A percentile compares a stretch with the other conserved stretches of the same genome.
phyloP scores from a whole-genome alignment of 495 filamentous ascomycete species.

The Trichoderma erinaceum region DNA sequence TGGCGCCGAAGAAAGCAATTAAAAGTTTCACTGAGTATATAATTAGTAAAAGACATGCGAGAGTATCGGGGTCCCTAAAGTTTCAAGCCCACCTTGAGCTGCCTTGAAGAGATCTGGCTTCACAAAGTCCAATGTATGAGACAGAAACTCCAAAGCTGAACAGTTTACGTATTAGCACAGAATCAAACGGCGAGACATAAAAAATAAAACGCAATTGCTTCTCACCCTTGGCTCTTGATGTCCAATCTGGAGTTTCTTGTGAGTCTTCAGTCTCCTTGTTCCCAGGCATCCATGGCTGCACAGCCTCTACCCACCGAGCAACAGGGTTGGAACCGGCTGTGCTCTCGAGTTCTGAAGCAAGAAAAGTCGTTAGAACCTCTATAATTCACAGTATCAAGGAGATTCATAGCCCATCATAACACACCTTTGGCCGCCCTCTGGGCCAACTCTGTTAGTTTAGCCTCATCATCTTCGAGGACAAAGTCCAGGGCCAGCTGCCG shows the following conservation, averaged over 20 bases:
- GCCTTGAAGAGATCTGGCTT: conserved; percentile 29
- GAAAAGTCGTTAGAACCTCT: not conserved
- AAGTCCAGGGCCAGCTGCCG: conserved; percentile 43
- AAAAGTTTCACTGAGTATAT: conserved; percentile 28
- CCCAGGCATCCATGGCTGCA: conserved; percentile 40
- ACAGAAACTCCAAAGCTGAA: conserved; percentile 42
- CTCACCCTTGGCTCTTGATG: conserved; percentile 15
- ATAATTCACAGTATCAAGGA: not conserved
- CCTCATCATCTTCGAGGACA: conserved; percentile 41
- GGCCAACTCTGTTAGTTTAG: conserved; percentile 28
- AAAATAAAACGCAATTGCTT: not conserved
- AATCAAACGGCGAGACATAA: not conserved
- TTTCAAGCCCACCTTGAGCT: not conserved
- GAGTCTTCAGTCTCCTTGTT: conserved; percentile 8
- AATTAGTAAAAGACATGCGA: not conserved
- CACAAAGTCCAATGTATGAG: conserved; percentile 38
- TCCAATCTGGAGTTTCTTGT: conserved; percentile 15
- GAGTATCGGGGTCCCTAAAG: not conserved
- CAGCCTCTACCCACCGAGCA: conserved; percentile 44
- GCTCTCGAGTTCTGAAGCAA: conserved; percentile 34
- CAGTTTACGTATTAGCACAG: conserved; percentile 21
- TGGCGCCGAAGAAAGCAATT: conserved; percentile 43
- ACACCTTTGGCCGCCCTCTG: conserved; percentile 37
- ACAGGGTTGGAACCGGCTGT: conserved; percentile 35
- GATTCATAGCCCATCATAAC: not conserved